These are phyloP conservation scores for Suhomyces guaymorum DNA, from an alignment of 1,139 yeast species.

Conservation along the genomic window DNA sequence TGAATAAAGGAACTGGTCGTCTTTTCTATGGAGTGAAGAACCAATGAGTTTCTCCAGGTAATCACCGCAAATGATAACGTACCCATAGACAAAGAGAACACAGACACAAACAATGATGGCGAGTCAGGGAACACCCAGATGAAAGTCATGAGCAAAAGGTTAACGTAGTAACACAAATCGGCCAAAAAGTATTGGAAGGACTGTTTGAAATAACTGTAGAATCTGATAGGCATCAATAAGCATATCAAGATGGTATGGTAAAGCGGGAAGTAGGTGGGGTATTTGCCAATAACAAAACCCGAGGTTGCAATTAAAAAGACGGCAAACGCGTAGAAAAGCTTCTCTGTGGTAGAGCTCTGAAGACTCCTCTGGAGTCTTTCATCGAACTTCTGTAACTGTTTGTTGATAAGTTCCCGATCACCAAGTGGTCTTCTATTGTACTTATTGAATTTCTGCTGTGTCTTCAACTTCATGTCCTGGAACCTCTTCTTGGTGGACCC, in stretches of 20 bases:
- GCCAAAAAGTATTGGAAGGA: conserved; percentile 87
- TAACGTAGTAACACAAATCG: conserved; percentile 91
- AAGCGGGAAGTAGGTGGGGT: conserved; percentile 75
- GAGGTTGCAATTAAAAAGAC: conserved; percentile 65
- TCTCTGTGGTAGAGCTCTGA: conserved; percentile 68
- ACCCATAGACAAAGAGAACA: conserved; percentile 86
- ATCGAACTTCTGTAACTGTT: conserved; percentile 57
- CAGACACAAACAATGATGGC: conserved; percentile 68
- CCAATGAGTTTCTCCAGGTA: conserved; percentile 94
- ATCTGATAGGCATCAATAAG: conserved; percentile 78
- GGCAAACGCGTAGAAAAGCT: conserved; percentile 76
- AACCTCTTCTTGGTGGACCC: conserved; percentile 38
- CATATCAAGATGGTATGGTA: conserved; percentile 66
- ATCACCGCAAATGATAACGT: conserved; percentile 91
- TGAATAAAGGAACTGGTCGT: conserved; percentile 93
- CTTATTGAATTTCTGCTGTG: conserved; percentile 34
- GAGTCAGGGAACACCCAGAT: conserved; percentile 85
- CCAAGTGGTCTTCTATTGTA: conserved; percentile 18
- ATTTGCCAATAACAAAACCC: conserved; percentile 77
- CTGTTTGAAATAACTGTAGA: conserved; percentile 76
- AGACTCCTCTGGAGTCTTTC: conserved; percentile 51
- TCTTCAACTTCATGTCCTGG: conserved; percentile 38
- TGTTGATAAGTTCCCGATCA: conserved; percentile 31
- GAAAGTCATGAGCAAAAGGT: conserved; percentile 63
- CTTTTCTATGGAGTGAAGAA: conserved; percentile 87